A percentile compares a stretch with the other conserved stretches of the same genome.
These are phyloP conservation scores for Myxozyma vanderwaltii DNA, from an alignment of 805 yeast species.

Conservation along the genomic window DNA sequence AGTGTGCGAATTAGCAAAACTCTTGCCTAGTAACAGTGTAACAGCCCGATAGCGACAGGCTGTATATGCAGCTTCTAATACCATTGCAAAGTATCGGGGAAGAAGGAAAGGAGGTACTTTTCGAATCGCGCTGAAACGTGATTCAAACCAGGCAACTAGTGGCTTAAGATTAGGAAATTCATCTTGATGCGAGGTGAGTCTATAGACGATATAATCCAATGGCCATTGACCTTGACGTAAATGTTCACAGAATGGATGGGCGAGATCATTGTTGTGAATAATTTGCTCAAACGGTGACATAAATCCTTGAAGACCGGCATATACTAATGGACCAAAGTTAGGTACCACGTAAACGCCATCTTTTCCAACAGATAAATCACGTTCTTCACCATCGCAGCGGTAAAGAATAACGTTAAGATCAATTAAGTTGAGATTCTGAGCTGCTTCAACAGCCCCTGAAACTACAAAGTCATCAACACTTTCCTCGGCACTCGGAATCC, in stretches of 20 bases:
- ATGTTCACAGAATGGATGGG: constrained; percentile 81
- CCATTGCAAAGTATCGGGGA: constrained; percentile 84
- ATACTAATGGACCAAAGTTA: constrained; percentile 67
- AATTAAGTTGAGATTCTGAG: constrained; percentile 58
- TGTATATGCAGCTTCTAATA: constrained; percentile 80
- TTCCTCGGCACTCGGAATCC: constrained; percentile 64
- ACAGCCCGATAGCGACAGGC: constrained; percentile 74
- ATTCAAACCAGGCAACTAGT: constrained; percentile 70
- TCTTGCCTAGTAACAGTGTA: constrained; percentile 50
- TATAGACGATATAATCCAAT: constrained; percentile 65
- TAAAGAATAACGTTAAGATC: constrained; percentile 77
- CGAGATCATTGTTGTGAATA: constrained; percentile 70
- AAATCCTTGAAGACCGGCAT: constrained; percentile 96
- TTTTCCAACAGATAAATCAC: constrained; percentile 71
- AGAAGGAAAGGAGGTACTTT: constrained; percentile 74
- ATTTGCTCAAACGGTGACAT: constrained; percentile 63
- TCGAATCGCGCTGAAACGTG: constrained; percentile 64
- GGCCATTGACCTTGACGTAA: constrained; percentile 89
- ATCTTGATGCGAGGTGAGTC: constrained; percentile 59
- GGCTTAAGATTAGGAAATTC: constrained; percentile 52
- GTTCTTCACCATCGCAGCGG: constrained; percentile 83
- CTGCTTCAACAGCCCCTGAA: constrained; percentile 75
- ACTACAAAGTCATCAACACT: constrained; percentile 62
- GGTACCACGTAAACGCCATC: constrained; percentile 80
- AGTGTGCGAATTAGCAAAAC: constrained; percentile 56